phyloP scores from a whole-genome alignment of 1,139 yeast species.

The Geotrichum phurueaensis region DNA sequence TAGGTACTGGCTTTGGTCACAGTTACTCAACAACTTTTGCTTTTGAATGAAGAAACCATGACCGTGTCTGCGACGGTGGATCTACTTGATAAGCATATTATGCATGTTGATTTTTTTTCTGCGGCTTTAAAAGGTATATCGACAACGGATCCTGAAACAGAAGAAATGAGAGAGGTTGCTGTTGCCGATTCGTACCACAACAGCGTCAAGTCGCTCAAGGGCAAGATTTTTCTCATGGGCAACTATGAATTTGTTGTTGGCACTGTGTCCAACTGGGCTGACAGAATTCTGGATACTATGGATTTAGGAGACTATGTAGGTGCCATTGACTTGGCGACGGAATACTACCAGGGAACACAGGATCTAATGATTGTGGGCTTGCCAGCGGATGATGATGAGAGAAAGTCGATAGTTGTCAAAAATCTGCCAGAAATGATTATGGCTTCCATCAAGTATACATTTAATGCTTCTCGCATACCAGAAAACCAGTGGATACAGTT shows the following conservation, averaged over 20 bases:
- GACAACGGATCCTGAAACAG: slow-evolving; percentile 19
- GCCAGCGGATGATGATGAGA: slow-evolving; percentile 42
- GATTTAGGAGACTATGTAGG: slow-evolving; percentile 45
- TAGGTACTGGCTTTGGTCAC: slow-evolving; percentile 48
- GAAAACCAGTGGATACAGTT: slow-evolving; percentile 16
- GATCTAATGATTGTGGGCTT: slow-evolving; percentile 48
- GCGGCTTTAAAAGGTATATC: slow-evolving; percentile 26
- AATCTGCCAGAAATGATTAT: slow-evolving; percentile 53
- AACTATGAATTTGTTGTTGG: slow-evolving; percentile 50
- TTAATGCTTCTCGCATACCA: slow-evolving; percentile 22
- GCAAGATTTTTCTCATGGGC: slow-evolving; percentile 47
- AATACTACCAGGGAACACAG: slow-evolving; percentile 48
- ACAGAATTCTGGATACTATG: slow-evolving; percentile 47
- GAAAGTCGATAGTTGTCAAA: slow-evolving; percentile 48
- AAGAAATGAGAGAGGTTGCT: slow-evolving; percentile 23
- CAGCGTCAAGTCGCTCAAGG: slow-evolving; percentile 40
- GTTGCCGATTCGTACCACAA: slow-evolving; percentile 36
- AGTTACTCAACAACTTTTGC: slow-evolving; percentile 42
- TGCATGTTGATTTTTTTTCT: slow-evolving; percentile 39
- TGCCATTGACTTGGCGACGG: slow-evolving; percentile 53
- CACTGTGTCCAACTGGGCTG: slow-evolving; percentile 68
- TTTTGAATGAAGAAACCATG: slow-evolving; percentile 41
- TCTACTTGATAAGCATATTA: slow-evolving; percentile 42
- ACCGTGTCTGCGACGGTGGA: slow-evolving; percentile 40
- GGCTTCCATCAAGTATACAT: slow-evolving; percentile 45